These are phyloP conservation scores for Tubosaeta sp. DNA, from an alignment of 768 basidiomycete species.

Conservation along the genomic window DNA sequence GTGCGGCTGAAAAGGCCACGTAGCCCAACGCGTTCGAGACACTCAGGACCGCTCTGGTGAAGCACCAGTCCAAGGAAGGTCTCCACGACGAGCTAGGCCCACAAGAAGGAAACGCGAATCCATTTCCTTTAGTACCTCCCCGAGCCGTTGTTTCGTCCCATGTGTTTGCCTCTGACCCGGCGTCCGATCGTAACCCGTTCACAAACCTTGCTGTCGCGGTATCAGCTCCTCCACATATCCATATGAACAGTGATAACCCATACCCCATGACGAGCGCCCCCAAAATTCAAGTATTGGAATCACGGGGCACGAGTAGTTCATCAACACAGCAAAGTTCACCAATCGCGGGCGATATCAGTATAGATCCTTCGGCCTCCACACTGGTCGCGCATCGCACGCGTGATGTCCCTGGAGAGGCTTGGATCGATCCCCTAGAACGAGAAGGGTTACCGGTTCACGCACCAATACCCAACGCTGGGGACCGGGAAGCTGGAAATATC, in stretches of 20 bases:
- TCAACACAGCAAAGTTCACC: conserved; percentile 10
- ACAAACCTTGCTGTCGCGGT: neutral
- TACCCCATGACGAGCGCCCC: conserved; percentile 6
- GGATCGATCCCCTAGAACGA: conserved; percentile 59
- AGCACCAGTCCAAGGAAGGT: conserved; percentile 35
- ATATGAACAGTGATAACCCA: conserved; percentile 16
- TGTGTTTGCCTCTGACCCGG: neutral
- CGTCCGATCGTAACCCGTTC: conserved; percentile 4
- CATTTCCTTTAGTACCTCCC: conserved; percentile 7
- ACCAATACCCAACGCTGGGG: conserved; percentile 18
- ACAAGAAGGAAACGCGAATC: neutral
- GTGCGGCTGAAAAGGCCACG: neutral
- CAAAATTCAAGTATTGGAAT: conserved; percentile 6
- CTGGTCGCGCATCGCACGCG: conserved; percentile 28
- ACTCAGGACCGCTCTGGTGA: conserved; percentile 49
- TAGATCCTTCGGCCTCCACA: conserved; percentile 9
- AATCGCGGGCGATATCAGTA: neutral
- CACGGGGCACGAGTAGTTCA: conserved; percentile 1
- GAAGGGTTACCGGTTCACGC: conserved; percentile 53
- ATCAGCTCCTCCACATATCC: neutral
- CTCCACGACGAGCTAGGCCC: neutral
- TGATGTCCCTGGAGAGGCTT: conserved; percentile 47
- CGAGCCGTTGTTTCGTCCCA: conserved; percentile 12
- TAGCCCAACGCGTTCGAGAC: conserved; percentile 48
- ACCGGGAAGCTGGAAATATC: neutral